Base-by-base conservation (phyloP, 2,329 filamentous ascomycete genomes). In the Pestalotiopsis sp. region DNA sequence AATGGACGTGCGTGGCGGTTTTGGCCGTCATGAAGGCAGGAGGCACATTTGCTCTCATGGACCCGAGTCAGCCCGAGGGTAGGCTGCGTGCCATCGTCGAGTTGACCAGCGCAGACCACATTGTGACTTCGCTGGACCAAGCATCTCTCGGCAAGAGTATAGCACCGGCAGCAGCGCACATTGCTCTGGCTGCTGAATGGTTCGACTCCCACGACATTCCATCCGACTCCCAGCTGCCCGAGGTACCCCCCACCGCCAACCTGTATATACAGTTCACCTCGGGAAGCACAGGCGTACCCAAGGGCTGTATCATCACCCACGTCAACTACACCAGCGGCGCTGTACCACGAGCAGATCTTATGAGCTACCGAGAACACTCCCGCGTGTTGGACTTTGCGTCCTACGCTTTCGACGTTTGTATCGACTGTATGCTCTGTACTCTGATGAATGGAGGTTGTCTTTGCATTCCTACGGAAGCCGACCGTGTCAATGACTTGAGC, bases 231-330 rank as follows among this genome's bases (percentile, higher is more conserved):
- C 45, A 71, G 11, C 73, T 83, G 1, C 81, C 82, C 0, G 63
- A 68, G 0, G 81, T 86, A n/a, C 77, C 89, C 2, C 72, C 83
- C 2, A 76, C 76, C 4, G 77, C 80, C 1, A 81, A 83, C 9
- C 81, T 85, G 41, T 87, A 86, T 70, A 86, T 90, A 73, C 89
- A 91, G 74, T 91, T 90, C 75, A 91, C 89, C 12, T 91, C 89
- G 0, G 89, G 89, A 14, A 91, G 87, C 69, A 91, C 89, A 0
- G 89, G 89, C 6, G 85, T 84, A 69, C 89, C 89, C 1, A 91
- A 91, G 79, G 89, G 89, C 25, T 88, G 90, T 4, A 82, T 90
- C 61, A 80, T 86, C 68, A 81, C 82, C 2, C 85, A 87, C 69
- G 78, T 76, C 41, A 84, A 84, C 67, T 85, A 83, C 69, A 82